Conservation (phyloP, 805 yeast species). For the Phaffomyces antillensis region DNA sequence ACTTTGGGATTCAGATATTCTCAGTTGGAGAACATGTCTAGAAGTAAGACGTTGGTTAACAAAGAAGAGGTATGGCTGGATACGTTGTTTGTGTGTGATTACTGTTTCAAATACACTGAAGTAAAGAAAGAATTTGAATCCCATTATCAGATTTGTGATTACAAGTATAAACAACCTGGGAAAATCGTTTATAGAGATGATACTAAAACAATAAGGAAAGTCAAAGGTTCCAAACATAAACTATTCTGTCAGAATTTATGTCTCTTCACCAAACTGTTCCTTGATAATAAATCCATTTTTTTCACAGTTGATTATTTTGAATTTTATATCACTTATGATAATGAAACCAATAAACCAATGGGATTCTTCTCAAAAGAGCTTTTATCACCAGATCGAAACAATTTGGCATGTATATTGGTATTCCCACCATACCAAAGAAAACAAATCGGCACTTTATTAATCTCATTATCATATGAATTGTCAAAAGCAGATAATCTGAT, state of each 20-base stretch:
- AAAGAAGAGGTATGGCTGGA: conserved; percentile 44
- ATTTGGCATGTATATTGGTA: conserved; percentile 83
- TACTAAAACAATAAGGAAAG: conserved; percentile 48
- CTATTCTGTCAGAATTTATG: conserved; percentile 78
- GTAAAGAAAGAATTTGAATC: conserved; percentile 32
- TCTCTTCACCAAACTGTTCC: conserved; percentile 77
- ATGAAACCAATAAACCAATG: conserved; percentile 48
- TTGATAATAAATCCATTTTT: conserved; percentile 85
- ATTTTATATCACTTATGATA: conserved; percentile 66
- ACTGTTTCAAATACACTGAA: conserved; percentile 77
- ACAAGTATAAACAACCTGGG: conserved; percentile 49
- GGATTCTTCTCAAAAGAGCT: conserved; percentile 91
- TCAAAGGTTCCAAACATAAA: conserved; percentile 57
- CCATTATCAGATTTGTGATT: conserved; percentile 46
- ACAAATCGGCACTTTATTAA: conserved; percentile 69
- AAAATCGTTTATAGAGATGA: conserved; percentile 59
- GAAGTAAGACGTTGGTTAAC: conserved; percentile 5
- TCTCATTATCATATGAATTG: conserved; percentile 75
- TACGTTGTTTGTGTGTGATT: conserved; percentile 63
- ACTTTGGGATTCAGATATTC: conserved; percentile 37
- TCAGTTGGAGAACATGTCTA: conserved; percentile 9
- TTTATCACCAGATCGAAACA: conserved; percentile 68
- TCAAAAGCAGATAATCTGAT: conserved; percentile 55
- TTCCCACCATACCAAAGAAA: conserved; percentile 88
- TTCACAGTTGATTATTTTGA: conserved; percentile 75